phyloP scores from a whole-genome alignment of 78 protist species.

The Dictyostelium firmibasis region DNA sequence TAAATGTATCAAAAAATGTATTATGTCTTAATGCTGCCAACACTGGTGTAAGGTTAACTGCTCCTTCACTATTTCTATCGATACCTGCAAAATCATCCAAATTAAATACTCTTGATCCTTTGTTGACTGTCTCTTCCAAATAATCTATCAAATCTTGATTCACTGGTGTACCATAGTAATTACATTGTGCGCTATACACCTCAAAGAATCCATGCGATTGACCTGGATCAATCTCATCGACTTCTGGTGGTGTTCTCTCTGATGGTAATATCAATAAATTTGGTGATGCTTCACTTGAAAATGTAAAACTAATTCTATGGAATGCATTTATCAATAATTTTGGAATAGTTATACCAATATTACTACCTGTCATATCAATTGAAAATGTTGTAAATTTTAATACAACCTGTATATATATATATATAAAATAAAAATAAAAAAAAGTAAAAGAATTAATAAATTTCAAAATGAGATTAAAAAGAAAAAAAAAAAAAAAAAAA shows the following conservation, averaged over 20 bases:
- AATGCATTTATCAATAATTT: conserved; percentile 63
- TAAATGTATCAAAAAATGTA: conserved; percentile 65
- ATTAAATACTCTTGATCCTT: conserved; percentile 55
- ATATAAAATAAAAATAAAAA: neutral
- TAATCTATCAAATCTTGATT: conserved; percentile 40
- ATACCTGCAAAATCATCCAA: conserved; percentile 76
- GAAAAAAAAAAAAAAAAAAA: too few species aligned
- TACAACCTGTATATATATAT: conserved; percentile 6
- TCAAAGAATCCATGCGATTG: conserved; percentile 71
- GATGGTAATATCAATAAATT: conserved; percentile 46
- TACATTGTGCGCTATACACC: conserved; percentile 75
- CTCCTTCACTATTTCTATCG: conserved; percentile 27
- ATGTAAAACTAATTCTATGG: conserved; percentile 74
- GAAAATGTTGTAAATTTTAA: conserved; percentile 43
- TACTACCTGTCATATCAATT: conserved; percentile 51
- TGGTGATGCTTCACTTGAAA: conserved; percentile 65
- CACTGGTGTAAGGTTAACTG: conserved; percentile 33
- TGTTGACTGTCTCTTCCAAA: conserved; percentile 30
- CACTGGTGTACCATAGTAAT: conserved; percentile 37
- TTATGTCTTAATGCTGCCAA: conserved; percentile 64
- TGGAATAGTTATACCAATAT: conserved; percentile 57
- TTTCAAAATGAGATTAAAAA: too few species aligned
- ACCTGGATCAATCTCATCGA: conserved; percentile 66
- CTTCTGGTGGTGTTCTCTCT: conserved; percentile 65
- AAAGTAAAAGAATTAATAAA: too few species aligned